These are phyloP conservation scores for Boletus insuetus DNA, from an alignment of 768 basidiomycete species.

Conservation along the genomic window DNA sequence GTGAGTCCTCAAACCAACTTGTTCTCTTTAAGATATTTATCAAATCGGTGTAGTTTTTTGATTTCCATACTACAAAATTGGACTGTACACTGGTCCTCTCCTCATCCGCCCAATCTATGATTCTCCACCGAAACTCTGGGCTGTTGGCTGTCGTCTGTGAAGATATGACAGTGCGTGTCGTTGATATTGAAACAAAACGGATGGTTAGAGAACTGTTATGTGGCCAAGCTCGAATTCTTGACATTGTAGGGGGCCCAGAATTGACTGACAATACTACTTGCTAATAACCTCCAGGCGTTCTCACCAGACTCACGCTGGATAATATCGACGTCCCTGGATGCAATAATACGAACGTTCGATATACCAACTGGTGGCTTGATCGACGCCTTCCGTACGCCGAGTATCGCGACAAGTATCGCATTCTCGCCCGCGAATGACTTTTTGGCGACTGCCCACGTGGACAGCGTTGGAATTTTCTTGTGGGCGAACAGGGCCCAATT, in stretches of 20 bases:
- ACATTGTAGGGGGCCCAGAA: conserved; percentile 59
- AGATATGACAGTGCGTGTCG: conserved; percentile 77
- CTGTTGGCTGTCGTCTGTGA: conserved; percentile 83
- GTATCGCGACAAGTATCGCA: conserved; percentile 83
- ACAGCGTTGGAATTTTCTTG: conserved; percentile 91
- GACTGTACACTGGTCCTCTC: conserved; percentile 65
- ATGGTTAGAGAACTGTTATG: conserved; percentile 81
- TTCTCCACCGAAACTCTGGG: conserved; percentile 81
- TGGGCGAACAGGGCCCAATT: conserved; percentile 99
- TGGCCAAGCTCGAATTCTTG: conserved; percentile 81
- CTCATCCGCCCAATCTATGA: conserved; percentile 65
- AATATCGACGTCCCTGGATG: conserved; percentile 83
- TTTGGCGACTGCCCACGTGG: conserved; percentile 91
- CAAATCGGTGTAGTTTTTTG: conserved; percentile 71
- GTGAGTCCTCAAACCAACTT: conserved; percentile 44
- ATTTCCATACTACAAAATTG: conserved; percentile 85
- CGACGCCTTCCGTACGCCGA: conserved; percentile 85
- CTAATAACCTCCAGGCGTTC: conserved; percentile 61
- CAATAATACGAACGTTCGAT: conserved; percentile 92
- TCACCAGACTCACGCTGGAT: conserved; percentile 96
- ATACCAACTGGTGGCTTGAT: conserved; percentile 91
- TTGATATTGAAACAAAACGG: conserved; percentile 88
- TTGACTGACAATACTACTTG: neutral
- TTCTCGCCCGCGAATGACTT: conserved; percentile 97
- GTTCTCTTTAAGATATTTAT: neutral